Conservation (phyloP, 1,284 basidiomycete species). For the Leccinum subfulvum region DNA sequence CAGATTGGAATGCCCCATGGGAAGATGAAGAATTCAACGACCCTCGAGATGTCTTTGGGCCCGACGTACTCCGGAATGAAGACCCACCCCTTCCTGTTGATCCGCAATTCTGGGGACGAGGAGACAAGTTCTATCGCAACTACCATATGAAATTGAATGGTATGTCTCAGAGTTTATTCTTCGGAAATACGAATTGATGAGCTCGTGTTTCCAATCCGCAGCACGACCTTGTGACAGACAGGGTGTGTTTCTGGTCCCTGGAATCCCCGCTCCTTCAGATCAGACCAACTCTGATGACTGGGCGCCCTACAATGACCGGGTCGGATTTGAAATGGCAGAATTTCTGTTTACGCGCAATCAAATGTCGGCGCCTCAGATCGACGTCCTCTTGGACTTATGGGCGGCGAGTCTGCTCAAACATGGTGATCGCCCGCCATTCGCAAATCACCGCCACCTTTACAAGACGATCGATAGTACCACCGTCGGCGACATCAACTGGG, state of each 20-base stretch:
- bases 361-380: not conserved
- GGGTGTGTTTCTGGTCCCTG: not conserved
- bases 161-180: not conserved
- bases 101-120: not conserved
- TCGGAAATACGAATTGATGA: not conserved
- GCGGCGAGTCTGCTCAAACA: not conserved
- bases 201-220: not conserved
- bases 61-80: not conserved
- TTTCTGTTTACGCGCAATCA: not conserved
- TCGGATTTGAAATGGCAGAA: not conserved
- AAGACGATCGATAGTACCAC: not conserved
- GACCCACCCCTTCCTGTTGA: not conserved
- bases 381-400: not conserved
- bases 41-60: not conserved
- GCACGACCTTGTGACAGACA: not conserved
- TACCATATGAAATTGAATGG: constrained; percentile 10
- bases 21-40: not conserved
- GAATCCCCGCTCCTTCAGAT: not conserved
- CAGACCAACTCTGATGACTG: not conserved
- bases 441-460: not conserved
- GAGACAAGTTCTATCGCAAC: not conserved
- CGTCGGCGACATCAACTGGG: not conserved
- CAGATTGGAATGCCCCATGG: not conserved
- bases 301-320: not conserved
- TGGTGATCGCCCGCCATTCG: not conserved